Conservation (phyloP, 2,329 filamentous ascomycete genomes). For the Alternaria incomplexa region DNA sequence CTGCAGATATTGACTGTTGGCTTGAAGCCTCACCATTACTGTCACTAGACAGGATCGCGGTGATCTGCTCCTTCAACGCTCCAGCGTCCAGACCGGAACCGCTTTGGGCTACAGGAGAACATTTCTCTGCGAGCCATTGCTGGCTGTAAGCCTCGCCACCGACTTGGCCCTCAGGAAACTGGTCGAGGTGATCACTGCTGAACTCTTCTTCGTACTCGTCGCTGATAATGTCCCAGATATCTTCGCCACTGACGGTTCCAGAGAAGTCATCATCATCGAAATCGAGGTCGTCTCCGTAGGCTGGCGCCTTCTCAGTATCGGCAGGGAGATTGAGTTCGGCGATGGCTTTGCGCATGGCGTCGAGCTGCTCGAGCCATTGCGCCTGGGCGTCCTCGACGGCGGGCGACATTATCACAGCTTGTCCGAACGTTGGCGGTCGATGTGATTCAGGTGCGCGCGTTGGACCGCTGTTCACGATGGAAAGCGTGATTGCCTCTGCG, state of each 20-base stretch:
- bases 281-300: constrained; percentile 65
- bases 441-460: not conserved
- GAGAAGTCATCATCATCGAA: constrained; percentile 70
- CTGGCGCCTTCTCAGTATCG: constrained; percentile 53
- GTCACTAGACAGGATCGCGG: constrained; percentile 73
- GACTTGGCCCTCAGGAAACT: constrained; percentile 49
- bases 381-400: constrained; percentile 55
- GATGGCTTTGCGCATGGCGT: constrained; percentile 84
- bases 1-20: not conserved
- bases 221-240: constrained; percentile 92
- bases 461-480: not conserved
- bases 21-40: constrained; percentile 49
- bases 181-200: constrained; percentile 69
- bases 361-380: constrained; percentile 85
- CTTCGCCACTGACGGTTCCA: constrained; percentile 70
- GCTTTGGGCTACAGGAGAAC: constrained; percentile 66
- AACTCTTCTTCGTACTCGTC: constrained; percentile 70
- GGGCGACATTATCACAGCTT: constrained; percentile 42
- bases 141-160: constrained; percentile 57
- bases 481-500: not conserved
- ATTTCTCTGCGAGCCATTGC: constrained; percentile 75
- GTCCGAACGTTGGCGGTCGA: not conserved
- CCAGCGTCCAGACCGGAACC: constrained; percentile 71
- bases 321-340: constrained; percentile 69
- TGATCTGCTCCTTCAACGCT: constrained; percentile 78